Base-by-base conservation (phyloP, 768 basidiomycete genomes). In the Hericium coralloides region DNA sequence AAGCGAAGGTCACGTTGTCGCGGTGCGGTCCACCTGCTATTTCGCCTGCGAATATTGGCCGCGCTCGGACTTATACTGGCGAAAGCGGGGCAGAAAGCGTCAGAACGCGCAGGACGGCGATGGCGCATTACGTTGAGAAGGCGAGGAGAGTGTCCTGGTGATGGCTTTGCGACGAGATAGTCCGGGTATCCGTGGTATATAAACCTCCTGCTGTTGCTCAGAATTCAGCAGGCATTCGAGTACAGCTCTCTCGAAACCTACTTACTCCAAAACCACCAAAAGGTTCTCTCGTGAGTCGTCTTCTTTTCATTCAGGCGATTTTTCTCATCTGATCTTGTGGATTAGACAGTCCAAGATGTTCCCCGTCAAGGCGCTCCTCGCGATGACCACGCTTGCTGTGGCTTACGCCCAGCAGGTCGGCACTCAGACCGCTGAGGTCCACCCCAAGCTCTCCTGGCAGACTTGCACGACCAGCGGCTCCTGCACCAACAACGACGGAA, bases 381-480 rank as follows among this genome's bases (percentile, higher is more conserved):
- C 57, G 22, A 55, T 58, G 38, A 50, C 66, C 20, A 53, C 66
- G 20, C 55, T 66, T 52, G 62, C 65, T 20, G 58, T 58, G 10
- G 64, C 55, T 12, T 45, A 52, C 47, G 66, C 55, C 45, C 67
- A 68, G 54, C 64, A 68, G 43, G 59, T 63, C 51, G 67, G 67
- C 56, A 67, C 65, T 1, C 22, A 59, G 17, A 57, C 47, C 22
- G 63, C 67, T 12, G 67, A 68, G 55, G 57, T 38, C 51, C 67
- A 68, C 58, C 67, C 67, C 36, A 7, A 53, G 10, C 55, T 67
- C 25, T 53, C 61, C 45, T 60, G 58, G 60, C 58, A 63, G 43
- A 54, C 57, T 43, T 67, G 66, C 59, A 63, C 64, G 53, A 38
- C 55, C 18, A 36, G 59, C 45, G 63, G 61, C 23, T 23, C 37